A percentile compares a stretch with the other conserved stretches of the same genome.
These are phyloP conservation scores for Fusarium stilboides DNA, from an alignment of 2,329 filamentous ascomycete species.

Conservation along the genomic window DNA sequence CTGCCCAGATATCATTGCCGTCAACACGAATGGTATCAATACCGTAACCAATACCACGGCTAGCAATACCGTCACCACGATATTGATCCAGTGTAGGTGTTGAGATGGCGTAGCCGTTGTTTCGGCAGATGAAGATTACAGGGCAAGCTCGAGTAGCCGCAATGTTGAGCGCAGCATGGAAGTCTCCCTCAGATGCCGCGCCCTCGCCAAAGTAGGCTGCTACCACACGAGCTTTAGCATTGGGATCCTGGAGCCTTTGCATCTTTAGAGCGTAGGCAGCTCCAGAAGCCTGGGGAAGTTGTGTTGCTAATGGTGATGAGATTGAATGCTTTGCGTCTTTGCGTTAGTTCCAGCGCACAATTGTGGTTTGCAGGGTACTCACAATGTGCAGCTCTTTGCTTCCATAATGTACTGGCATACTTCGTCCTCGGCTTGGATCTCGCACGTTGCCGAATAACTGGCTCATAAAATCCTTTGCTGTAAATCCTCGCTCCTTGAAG, in stretches of 20 bases:
- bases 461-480: slow-evolving; percentile 91
- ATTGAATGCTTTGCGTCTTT: slow-evolving; percentile 77
- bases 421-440: slow-evolving; percentile 85
- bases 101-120: slow-evolving; percentile 93
- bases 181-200: slow-evolving; percentile 91
- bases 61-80: slow-evolving; percentile 90
- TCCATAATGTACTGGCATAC: slow-evolving; percentile 98
- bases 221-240: slow-evolving; percentile 76
- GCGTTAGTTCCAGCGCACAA: slow-evolving; percentile 16
- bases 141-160: slow-evolving; percentile 91
- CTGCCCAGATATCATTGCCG: slow-evolving; percentile 94
- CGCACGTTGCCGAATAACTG: slow-evolving; percentile 91
- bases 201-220: slow-evolving; percentile 93
- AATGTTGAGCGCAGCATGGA: slow-evolving; percentile 92
- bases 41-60: slow-evolving; percentile 89
- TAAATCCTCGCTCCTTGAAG: slow-evolving; percentile 90
- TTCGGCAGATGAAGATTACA: slow-evolving; percentile 90
- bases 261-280: slow-evolving; percentile 91
- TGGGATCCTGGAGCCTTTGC: slow-evolving; percentile 80
- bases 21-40: slow-evolving; percentile 94
- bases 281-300: slow-evolving; percentile 89
- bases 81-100: slow-evolving; percentile 94
- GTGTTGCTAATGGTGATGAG: slow-evolving; percentile 85
- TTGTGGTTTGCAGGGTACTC: slow-evolving; percentile 52
- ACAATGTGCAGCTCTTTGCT: slow-evolving; percentile 87